Evolutionary conservation across 208 protist species (phyloP), one percentile per base, ranked within the genome.

Genomic region (Trypanosoma conorhini): DNA sequence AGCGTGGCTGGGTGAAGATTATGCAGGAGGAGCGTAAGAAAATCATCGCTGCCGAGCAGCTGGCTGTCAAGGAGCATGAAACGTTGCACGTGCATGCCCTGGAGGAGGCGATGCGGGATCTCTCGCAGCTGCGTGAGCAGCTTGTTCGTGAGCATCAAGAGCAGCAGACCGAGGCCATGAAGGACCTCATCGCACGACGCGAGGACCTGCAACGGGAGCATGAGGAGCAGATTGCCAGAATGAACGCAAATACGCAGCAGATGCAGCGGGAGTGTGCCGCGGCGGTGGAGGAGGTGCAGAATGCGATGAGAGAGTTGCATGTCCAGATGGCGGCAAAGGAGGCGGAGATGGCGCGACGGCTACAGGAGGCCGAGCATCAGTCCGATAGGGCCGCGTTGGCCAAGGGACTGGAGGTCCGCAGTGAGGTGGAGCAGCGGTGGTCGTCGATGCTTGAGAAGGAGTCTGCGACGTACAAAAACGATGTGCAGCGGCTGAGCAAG

Each of bases 41-140:
- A 0, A 66, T 93, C 33, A 22, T 90, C 1, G 78, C 77, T 24
- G 78, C 83, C 8, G 85, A 90, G 70, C 76, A 80, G 24, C 58
- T 72, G n/a, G 70, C 77, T 5, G 58, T 88, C 62, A 75, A 90
- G 19, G 62, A 55, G 48, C 81, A 78, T 22, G 72, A 83, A 50
- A 64, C 52, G 31, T 62, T 75, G 19, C 87, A 87, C 61, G 81
- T 81, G 0, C 68, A 85, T 35, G 74, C 80, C 12, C 72, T 92
- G 35, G 76, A 82, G 60, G 48, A 74, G 2, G 87, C 83, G 17
- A 83, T 92, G 79, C 62, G 62, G 7, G 83, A 92, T 55, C 70
- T 91, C n/a, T 80, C 79, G 21, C 50, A 48, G 28, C 67, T 90
- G 44, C 81, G 85, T 15, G 73, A 79, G 60, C 51, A 69, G 24